Percentiles rank a stretch among this genome's conserved stretches.
Conservation (phyloP, 495 filamentous ascomycete species). For the Tuber microsphaerosporum region DNA sequence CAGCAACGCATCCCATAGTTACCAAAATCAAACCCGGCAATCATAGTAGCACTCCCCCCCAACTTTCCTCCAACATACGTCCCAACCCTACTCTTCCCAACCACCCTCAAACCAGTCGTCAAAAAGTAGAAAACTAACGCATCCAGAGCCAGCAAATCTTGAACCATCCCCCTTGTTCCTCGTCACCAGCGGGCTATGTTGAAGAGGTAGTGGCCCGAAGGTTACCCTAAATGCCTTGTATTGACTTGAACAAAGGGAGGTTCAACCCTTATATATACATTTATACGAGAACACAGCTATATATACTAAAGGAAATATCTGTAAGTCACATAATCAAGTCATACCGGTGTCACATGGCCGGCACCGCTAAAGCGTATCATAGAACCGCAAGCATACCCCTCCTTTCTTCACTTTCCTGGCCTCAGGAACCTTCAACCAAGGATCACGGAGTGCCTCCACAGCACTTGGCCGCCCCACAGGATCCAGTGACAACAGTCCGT, state of each 20-base stretch:
- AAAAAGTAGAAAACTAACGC: not conserved
- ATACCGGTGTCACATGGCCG: no score
- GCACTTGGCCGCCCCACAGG: slow-evolving; percentile 7
- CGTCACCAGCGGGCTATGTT: no score
- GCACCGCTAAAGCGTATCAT: no score
- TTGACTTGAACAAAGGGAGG: not conserved
- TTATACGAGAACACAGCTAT: no score
- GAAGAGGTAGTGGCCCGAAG: not conserved
- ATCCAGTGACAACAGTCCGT: not conserved
- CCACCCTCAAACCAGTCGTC: not conserved
- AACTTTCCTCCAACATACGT: not conserved
- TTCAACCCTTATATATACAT: no score
- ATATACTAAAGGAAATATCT: no score
- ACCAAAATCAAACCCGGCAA: not conserved
- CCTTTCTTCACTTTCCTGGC: not conserved
- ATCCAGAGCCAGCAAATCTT: not conserved
- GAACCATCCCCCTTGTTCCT: not conserved
- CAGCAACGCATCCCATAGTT: not conserved
- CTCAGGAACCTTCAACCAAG: slow-evolving; percentile 2
- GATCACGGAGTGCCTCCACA: slow-evolving; percentile 7
- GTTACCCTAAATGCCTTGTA: not conserved
- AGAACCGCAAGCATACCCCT: not conserved
- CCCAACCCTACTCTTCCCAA: not conserved
- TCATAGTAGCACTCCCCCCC: not conserved
- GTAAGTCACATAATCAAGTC: no score